phyloP scores from a whole-genome alignment of 495 filamentous ascomycete genomes.

The Penicillium ucsense region DNA sequence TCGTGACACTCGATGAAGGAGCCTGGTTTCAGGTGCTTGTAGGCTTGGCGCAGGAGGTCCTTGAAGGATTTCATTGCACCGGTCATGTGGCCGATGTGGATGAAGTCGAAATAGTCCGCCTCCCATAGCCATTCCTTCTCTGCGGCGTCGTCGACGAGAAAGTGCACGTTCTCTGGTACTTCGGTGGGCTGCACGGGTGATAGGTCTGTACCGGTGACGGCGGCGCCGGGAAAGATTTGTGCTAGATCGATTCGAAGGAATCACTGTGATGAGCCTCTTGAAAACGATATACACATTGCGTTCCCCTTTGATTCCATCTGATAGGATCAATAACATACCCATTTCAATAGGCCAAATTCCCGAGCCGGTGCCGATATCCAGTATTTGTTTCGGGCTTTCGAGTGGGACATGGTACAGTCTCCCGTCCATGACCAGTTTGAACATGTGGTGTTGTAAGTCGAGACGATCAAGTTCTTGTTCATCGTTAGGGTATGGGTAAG shows the following conservation, averaged over 20 bases:
- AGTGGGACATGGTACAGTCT: constrained; percentile 52
- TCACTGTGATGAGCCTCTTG: not conserved
- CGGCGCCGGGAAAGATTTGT: constrained; percentile 42
- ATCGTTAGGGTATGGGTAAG: constrained; percentile 49
- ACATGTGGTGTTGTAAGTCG: constrained; percentile 53
- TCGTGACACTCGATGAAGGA: constrained; percentile 60
- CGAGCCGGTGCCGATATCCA: constrained; percentile 62
- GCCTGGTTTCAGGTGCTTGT: constrained; percentile 49
- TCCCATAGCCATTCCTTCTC: constrained; percentile 43
- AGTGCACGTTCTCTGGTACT: constrained; percentile 47
- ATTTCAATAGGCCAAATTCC: constrained; percentile 67
- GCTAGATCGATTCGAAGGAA: constrained; percentile 15
- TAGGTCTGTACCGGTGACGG: constrained; percentile 53
- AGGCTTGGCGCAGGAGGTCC: constrained; percentile 30
- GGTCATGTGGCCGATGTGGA: constrained; percentile 37
- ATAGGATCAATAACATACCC: constrained; percentile 23
- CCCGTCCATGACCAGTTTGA: constrained; percentile 42
- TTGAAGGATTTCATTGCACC: constrained; percentile 32
- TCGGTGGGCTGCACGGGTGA: constrained; percentile 53
- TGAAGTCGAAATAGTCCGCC: constrained; percentile 35
- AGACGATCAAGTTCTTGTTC: constrained; percentile 45
- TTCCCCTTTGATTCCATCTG: constrained; percentile 1
- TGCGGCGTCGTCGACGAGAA: constrained; percentile 47
- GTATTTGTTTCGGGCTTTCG: constrained; percentile 41
- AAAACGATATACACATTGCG: constrained; percentile 6